Evolutionary conservation across 768 basidiomycete species (phyloP), one percentile per base, ranked within the genome.

Genomic region (Amanita polypyramis): DNA sequence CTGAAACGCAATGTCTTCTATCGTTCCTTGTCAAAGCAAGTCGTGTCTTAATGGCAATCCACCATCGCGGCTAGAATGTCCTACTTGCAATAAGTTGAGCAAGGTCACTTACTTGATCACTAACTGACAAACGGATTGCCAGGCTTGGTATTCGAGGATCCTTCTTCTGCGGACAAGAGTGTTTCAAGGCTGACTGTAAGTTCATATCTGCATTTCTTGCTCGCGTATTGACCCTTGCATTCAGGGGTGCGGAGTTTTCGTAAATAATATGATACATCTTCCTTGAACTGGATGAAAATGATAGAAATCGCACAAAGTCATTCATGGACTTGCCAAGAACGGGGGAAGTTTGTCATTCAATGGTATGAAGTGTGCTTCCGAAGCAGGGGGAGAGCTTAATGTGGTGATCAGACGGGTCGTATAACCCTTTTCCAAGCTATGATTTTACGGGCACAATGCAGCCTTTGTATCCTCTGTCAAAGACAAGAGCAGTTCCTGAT

Each of bases 131-230:
- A 53, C 47, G 56, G 53, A 46, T 43, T 58, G 50, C 37, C 55
- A 91, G 88, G 61, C 71, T 91, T 29, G 86, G 85, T 44, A 83
- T 92, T 53, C 74, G 73, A 41, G 86, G 88, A 25, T 91, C 88
- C 27, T 87, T 85, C 62, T 98, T 94, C 67, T 97, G 95, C 55
- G 80, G 82, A 20, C 95, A 98, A 65, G 90, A 88, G 43, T 98
- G 95, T 67, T 97, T 97, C 78, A 97, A 96, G 66, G 76, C 82
- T 40, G 84, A 78, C 63, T 98, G 95, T 94, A 63, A 71, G 92
- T 73, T 42, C 46, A 43, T 14, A 40, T 30, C 14, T 37, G 33
- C 45, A 38, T 37, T 20, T 50, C 40, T 12, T 53, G 27, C 10
- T 37, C 53, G 41, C 46, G 53, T 49, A 38, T 51, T 51, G 20